A percentile compares a stretch with the other conserved stretches of the same genome.
Evolutionary conservation across 176 grass and related monocot species (phyloP).

Genomic region (Areca catechu): DNA sequence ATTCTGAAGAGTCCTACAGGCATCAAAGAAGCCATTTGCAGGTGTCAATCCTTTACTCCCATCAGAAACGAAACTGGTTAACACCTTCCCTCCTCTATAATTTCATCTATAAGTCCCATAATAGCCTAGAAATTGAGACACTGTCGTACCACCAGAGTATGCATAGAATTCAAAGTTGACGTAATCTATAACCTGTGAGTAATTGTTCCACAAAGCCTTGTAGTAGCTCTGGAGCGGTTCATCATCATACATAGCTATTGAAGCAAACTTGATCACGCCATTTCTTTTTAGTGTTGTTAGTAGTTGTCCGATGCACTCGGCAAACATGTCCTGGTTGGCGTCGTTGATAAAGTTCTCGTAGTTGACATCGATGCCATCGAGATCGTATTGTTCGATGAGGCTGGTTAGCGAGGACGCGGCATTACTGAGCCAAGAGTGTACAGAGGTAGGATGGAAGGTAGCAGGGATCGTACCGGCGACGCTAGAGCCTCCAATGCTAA

Average conservation of each 20-base stretch:
- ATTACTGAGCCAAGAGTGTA: neutral
- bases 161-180: slow-evolving; percentile 12
- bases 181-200: neutral
- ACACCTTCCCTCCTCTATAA: neutral
- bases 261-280: neutral
- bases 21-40: neutral
- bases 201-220: neutral
- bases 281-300: slow-evolving; percentile 4
- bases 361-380: slow-evolving; percentile 1
- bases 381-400: neutral
- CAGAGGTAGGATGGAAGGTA: neutral
- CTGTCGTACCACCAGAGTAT: neutral
- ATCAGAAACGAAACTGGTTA: neutral
- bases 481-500: slow-evolving; percentile 21
- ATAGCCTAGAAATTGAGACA: neutral
- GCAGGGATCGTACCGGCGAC: neutral
- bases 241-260: neutral
- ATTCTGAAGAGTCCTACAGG: neutral
- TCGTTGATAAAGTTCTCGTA: neutral
- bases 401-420: neutral
- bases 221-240: neutral
- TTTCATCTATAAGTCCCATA: neutral
- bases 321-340: neutral
- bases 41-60: too few relatives aligned
- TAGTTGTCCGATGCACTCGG: neutral